phyloP scores from a whole-genome alignment of 192 early-diverging fungal species.

The Backusella sp. region DNA sequence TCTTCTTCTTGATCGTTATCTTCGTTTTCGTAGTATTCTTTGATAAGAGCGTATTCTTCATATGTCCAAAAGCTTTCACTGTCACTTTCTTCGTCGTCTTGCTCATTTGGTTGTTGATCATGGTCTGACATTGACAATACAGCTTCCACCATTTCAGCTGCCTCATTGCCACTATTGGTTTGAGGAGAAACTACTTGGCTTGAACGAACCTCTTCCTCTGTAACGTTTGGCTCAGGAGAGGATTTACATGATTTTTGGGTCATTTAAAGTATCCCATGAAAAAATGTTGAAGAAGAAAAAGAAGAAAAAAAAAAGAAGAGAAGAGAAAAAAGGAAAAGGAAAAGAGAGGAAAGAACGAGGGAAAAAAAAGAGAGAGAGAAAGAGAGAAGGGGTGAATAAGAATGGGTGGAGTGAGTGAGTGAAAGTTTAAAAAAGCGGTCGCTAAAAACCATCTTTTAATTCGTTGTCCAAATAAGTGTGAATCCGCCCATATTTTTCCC shows the following conservation, averaged over 20 bases:
- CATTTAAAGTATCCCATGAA: slow-evolving; percentile 7
- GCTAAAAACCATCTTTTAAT: neutral
- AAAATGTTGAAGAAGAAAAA: neutral
- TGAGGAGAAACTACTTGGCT: neutral
- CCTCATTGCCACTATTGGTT: slow-evolving; percentile 3
- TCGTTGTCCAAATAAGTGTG: neutral
- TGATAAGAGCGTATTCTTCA: slow-evolving; percentile 16
- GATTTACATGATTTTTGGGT: slow-evolving; percentile 15
- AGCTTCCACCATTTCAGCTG: slow-evolving; percentile 13
- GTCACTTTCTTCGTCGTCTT: slow-evolving; percentile 9
- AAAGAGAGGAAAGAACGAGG: too few species aligned
- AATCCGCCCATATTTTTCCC: slow-evolving; percentile 2
- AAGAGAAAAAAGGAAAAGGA: neutral
- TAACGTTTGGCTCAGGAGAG: neutral
- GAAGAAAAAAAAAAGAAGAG: neutral
- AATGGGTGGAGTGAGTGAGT: neutral
- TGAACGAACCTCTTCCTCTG: slow-evolving; percentile 1
- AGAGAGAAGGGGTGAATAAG: neutral
- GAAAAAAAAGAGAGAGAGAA: neutral
- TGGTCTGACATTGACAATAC: slow-evolving; percentile 17
- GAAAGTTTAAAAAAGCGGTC: slow-evolving; percentile 5
- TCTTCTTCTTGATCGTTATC: slow-evolving; percentile 22
- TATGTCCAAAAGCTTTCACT: slow-evolving; percentile 14
- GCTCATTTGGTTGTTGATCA: neutral
- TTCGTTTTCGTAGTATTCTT: slow-evolving; percentile 21